Base-by-base conservation (phyloP, 1,284 basidiomycete species). In the Moesziomyces globuligerus region DNA sequence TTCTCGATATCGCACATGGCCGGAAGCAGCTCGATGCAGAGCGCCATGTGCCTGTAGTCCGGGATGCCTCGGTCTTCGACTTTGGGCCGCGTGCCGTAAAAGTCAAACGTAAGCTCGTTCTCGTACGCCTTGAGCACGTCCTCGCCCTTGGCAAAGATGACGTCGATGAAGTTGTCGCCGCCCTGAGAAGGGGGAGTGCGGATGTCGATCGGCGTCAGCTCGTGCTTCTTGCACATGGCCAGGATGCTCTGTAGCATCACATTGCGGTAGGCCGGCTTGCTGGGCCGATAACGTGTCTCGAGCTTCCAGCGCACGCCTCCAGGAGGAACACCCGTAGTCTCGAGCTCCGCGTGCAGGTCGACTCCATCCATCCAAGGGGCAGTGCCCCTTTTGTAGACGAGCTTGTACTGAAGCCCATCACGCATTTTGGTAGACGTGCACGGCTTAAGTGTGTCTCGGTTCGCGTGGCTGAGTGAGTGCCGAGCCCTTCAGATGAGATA, bases 291-390 rank as follows among this genome's bases (percentile, higher is more conserved):
- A 28, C 55, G 48, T 0, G 59, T 57, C 2, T 44, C 29, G 20
- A 69, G 54, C 20, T 45, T 20, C 59, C 59, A 69, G 36, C 66
- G 66, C 9, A 69, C 55, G 36, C 57, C 55, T 44, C 64, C 51
- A 1, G 48, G 20, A 17, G 56, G 55, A 17, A 58, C 26, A n/a
- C 57, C 54, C 29, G 21, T 57, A 6, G 49, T 49, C 21, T 60
- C 52, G 26, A 56, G 24, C 26, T 60, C 64, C 18, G 23, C 13
- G 44, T 49, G 24, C 2, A 68, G 49, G n/a, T 68, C 50, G 7
- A 23, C 25, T n/a, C 46, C 58, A 11, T 15, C 18, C 28, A 68
- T 39, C 6, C 34, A 20, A 0, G 65, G 58, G 37, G 53, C 24
- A 10, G 20, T 8, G 21, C 29, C 49, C 8, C 47, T 48, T 36